Evolutionary conservation across 805 yeast genomes (phyloP).

Genomic region (Hanseniaspora lachancei): DNA sequence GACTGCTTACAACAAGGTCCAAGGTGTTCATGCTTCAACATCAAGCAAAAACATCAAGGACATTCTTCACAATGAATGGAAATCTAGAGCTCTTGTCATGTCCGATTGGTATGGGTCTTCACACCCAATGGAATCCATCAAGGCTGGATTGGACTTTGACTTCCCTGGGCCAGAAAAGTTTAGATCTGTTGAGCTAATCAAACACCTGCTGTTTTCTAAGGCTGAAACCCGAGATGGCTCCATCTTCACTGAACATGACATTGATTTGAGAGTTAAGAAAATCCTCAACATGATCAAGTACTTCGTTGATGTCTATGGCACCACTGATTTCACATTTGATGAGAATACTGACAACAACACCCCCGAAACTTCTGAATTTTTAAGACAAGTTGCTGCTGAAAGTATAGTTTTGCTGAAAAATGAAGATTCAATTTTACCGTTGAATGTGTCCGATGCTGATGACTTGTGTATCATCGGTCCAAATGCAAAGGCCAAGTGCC

Average conservation of each 20-base stretch:
- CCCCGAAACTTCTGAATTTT: slow-evolving; percentile 32
- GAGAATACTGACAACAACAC: slow-evolving; percentile 30
- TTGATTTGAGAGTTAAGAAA: slow-evolving; percentile 37
- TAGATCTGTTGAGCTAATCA: slow-evolving; percentile 27
- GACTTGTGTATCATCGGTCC: slow-evolving; percentile 55
- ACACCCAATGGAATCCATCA: slow-evolving; percentile 34
- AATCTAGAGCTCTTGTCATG: slow-evolving; percentile 43
- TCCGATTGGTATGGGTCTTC: slow-evolving; percentile 55
- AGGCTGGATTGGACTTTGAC: slow-evolving; percentile 49
- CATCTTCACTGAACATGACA: slow-evolving; percentile 18
- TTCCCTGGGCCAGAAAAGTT: slow-evolving; percentile 53
- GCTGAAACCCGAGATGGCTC: slow-evolving; percentile 27
- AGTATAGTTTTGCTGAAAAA: slow-evolving; percentile 46
- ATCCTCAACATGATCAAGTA: slow-evolving; percentile 36
- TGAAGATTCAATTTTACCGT: slow-evolving; percentile 36
- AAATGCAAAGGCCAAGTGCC: slow-evolving; percentile 35
- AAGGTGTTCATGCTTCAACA: slow-evolving; percentile 47
- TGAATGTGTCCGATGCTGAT: slow-evolving; percentile 30
- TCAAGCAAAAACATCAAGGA: slow-evolving; percentile 32
- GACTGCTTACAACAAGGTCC: slow-evolving; percentile 53
- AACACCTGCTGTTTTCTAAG: slow-evolving; percentile 32
- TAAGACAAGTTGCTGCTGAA: slow-evolving; percentile 37
- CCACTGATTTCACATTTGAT: background rate
- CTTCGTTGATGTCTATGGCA: slow-evolving; percentile 21
- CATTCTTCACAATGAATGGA: slow-evolving; percentile 44